Evolutionary conservation across 768 basidiomycete species (phyloP).

Genomic region (Paxillus ammoniavirescens): DNA sequence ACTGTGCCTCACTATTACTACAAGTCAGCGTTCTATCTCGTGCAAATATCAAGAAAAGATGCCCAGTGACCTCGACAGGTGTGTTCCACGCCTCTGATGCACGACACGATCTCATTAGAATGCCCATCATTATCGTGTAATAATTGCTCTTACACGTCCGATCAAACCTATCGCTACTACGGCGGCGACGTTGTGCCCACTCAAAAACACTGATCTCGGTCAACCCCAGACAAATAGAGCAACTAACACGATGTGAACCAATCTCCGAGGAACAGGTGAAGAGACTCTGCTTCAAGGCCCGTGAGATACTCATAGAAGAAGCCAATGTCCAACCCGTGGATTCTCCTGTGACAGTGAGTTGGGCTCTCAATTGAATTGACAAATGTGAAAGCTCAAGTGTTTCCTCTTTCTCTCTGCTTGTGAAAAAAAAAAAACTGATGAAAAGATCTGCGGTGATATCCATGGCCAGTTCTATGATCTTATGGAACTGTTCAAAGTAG

Average conservation of each 20-base stretch:
- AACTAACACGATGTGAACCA: constrained; percentile 89
- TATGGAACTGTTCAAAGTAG: constrained; percentile 92
- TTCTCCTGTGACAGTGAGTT: constrained; percentile 87
- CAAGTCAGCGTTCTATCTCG: constrained; percentile 32
- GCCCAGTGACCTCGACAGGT: constrained; percentile 61
- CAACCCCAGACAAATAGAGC: constrained; percentile 81
- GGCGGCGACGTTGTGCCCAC: background rate
- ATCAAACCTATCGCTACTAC: constrained; percentile 17
- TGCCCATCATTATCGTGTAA: constrained; percentile 18
- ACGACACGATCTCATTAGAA: constrained; percentile 20
- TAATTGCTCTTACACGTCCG: constrained; percentile 16
- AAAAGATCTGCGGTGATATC: constrained; percentile 90
- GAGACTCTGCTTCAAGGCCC: constrained; percentile 89
- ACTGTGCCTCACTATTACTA: constrained; percentile 23
- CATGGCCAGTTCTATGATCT: constrained; percentile 98
- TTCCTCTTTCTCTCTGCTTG: background rate
- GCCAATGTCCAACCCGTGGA: constrained; percentile 97
- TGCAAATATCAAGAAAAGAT: constrained; percentile 28
- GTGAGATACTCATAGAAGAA: constrained; percentile 96
- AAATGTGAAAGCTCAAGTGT: background rate
- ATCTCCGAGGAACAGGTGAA: constrained; percentile 97
- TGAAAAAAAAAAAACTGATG: constrained; percentile 6
- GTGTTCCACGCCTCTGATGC: constrained; percentile 34
- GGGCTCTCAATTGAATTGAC: constrained; percentile 8
- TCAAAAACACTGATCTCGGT: constrained; percentile 17